phyloP scores from a whole-genome alignment of 495 filamentous ascomycete genomes.

The Neurospora sp. region DNA sequence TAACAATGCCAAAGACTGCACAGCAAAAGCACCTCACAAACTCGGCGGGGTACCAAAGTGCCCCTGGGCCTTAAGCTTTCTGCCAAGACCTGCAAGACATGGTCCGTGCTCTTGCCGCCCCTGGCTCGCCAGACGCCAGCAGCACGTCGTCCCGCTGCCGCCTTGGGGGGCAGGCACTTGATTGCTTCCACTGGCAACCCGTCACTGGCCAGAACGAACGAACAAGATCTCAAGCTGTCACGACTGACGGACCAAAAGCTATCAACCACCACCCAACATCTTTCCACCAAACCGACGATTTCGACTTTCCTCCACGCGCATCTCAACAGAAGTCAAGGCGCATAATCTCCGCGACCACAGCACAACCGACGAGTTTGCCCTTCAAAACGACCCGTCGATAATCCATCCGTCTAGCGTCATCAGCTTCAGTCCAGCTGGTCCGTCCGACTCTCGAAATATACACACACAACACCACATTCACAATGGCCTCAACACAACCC shows the following conservation, averaged over 20 bases:
- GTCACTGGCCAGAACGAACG: neutral
- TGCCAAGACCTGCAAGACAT: neutral
- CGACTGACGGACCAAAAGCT: neutral
- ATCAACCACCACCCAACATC: neutral
- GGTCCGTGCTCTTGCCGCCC: neutral
- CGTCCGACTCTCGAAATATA: neutral
- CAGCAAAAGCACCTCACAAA: neutral
- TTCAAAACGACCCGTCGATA: neutral
- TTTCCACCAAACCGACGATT: neutral
- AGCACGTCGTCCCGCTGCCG: neutral
- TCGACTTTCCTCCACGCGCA: neutral
- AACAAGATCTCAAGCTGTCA: neutral
- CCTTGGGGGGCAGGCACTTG: neutral
- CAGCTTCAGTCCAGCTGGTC: neutral
- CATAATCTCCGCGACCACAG: neutral
- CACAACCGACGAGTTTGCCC: neutral
- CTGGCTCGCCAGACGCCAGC: neutral
- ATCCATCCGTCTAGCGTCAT: neutral
- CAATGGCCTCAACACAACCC: conserved; percentile 24
- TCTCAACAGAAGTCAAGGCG: no score
- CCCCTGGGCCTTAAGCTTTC: neutral
- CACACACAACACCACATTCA: neutral
- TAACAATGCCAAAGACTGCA: neutral
- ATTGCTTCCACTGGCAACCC: neutral
- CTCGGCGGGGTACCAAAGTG: neutral